Percentiles rank a stretch among this genome's conserved stretches.
phyloP scores from a whole-genome alignment of 2,329 filamentous ascomycete species.

The Seiridium unicorne region DNA sequence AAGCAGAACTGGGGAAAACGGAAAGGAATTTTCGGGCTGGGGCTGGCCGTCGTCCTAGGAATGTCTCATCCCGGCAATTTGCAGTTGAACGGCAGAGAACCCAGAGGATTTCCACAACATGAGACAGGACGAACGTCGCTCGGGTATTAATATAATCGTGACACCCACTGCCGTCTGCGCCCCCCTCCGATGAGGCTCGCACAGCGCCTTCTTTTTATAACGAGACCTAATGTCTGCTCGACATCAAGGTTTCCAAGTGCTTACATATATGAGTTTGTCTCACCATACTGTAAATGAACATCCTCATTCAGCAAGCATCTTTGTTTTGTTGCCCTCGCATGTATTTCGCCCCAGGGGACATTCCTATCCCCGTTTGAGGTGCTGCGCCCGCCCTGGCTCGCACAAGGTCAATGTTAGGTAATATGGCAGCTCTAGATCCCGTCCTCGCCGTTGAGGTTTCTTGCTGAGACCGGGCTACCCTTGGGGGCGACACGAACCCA shows the following conservation, averaged over 20 bases:
- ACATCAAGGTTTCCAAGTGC: too few relatives aligned
- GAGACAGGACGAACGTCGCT: background rate
- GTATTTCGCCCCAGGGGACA: too few relatives aligned
- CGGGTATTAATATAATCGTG: background rate
- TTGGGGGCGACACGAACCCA: background rate
- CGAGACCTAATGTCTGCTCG: too few relatives aligned
- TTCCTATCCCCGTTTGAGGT: too few relatives aligned
- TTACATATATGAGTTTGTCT: too few relatives aligned
- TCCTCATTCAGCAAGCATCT: too few relatives aligned
- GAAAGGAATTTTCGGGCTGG: too few relatives aligned
- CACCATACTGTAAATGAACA: too few relatives aligned
- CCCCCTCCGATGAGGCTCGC: background rate
- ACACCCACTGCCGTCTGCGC: background rate
- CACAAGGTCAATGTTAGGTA: background rate
- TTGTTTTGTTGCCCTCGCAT: too few relatives aligned
- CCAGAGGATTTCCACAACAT: background rate
- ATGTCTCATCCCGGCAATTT: background rate
- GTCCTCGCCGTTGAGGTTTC: background rate
- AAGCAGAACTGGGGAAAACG: background rate
- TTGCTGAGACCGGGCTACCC: background rate
- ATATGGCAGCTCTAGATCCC: background rate
- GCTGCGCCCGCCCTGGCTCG: too few relatives aligned
- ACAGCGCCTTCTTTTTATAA: background rate
- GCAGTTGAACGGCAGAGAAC: background rate
- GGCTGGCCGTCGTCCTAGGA: too few relatives aligned